These are phyloP conservation scores for Sesbania bispinosa DNA, from an alignment of 306 rosid species.

Conservation along the genomic window DNA sequence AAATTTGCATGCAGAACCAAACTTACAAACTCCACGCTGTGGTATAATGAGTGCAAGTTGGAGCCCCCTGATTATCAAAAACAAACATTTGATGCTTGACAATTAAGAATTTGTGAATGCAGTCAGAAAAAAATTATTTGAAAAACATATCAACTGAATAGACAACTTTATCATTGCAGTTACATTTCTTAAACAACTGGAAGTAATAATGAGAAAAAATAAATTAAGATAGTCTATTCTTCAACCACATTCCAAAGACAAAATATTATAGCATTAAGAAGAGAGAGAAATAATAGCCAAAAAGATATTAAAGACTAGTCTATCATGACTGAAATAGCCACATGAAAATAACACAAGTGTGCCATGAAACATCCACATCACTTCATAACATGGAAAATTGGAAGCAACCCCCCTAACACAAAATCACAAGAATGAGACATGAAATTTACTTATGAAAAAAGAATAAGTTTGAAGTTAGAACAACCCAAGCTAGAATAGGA, in stretches of 20 bases:
- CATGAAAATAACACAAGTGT: neutral
- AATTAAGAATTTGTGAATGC: neutral
- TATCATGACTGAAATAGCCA: conserved; percentile 1
- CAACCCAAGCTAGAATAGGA: neutral
- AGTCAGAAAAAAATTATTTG: neutral
- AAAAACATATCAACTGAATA: neutral
- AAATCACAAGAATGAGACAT: conserved; percentile 6
- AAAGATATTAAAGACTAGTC: neutral
- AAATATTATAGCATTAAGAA: too few relatives aligned
- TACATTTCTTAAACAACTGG: neutral
- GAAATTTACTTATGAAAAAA: neutral
- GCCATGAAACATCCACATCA: neutral
- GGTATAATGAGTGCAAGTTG: conserved; percentile 82
- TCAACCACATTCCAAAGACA: neutral
- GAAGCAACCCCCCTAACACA: neutral
- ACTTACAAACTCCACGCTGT: conserved; percentile 88
- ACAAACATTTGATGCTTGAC: conserved; percentile 28
- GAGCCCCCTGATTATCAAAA: conserved; percentile 76
- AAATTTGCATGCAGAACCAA: conserved; percentile 85
- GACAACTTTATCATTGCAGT: conserved; percentile 10
- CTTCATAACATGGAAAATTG: neutral
- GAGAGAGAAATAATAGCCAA: neutral
- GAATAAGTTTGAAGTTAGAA: neutral
- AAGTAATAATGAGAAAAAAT: neutral
- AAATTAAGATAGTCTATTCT: conserved; percentile 7